A percentile compares a stretch with the other conserved stretches of the same genome.
These are phyloP conservation scores for Rhodotorula diobovata DNA, from an alignment of 768 basidiomycete species.

Conservation along the genomic window DNA sequence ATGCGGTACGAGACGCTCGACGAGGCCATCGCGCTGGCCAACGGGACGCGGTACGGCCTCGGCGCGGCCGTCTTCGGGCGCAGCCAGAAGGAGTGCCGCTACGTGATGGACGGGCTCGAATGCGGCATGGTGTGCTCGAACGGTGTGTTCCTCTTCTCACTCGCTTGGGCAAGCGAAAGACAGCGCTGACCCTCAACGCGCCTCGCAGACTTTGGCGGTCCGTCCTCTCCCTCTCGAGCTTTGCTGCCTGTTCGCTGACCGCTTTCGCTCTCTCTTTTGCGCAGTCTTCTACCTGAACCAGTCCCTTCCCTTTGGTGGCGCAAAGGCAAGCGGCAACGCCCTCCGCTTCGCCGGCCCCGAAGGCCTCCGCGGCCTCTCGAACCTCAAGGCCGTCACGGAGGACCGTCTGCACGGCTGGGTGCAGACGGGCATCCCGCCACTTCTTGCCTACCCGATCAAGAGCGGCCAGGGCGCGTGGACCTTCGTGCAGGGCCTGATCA, in stretches of 20 bases:
- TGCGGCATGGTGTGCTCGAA: conserved; percentile 98
- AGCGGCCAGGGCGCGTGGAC: conserved; percentile 48
- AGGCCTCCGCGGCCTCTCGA: conserved; percentile 80
- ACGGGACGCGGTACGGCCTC: conserved; percentile 79
- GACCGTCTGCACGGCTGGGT: conserved; percentile 81
- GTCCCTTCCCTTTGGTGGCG: conserved; percentile 91
- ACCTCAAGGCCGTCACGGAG: conserved; percentile 76
- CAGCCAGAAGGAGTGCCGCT: conserved; percentile 67
- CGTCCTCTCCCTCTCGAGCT: background rate
- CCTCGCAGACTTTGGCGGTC: conserved; percentile 30
- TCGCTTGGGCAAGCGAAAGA: conserved; percentile 54
- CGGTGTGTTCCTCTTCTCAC: conserved; percentile 68
- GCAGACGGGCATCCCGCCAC: conserved; percentile 77
- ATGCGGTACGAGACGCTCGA: conserved; percentile 78
- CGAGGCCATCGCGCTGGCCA: conserved; percentile 81
- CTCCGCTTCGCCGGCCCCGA: conserved; percentile 90
- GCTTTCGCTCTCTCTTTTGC: background rate
- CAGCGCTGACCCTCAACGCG: conserved; percentile 41
- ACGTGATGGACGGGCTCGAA: conserved; percentile 73
- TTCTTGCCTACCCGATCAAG: conserved; percentile 78
- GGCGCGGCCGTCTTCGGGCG: conserved; percentile 93
- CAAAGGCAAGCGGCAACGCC: conserved; percentile 81
- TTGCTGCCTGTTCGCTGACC: background rate
- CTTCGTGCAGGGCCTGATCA: conserved; percentile 32
- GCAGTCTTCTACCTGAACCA: conserved; percentile 58